Base-by-base conservation (phyloP, 2,329 filamentous ascomycete genomes). In the Claviceps humidiphila region DNA sequence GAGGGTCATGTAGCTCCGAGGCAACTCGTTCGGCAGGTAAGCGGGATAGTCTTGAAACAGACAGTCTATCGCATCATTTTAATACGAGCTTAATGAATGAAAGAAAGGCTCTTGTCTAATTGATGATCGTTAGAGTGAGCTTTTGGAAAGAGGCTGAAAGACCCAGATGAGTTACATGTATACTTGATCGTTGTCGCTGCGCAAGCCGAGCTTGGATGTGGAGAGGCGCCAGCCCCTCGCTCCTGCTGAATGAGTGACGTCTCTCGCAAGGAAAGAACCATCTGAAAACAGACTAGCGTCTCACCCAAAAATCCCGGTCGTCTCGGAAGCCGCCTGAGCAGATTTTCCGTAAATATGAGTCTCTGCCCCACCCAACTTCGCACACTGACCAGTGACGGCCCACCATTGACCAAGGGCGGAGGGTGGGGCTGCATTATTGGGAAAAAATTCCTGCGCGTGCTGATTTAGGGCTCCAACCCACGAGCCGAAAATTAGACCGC, bases 381-480 rank as follows among this genome's bases (percentile, higher is more conserved):
- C 39, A 43, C 52, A 51, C 49, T 39, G 5, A 22, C 9, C 17
- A 26, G 24, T 26, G 24, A 26, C 14, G 24, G 30, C 45, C 11
- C 45, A 51, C 43, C 22, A 7, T 7, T 30, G 22, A 30, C 22
- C 47, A 24, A 48, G 45, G 14, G 34, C 20, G 34, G 8, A 20
- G 7, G 1, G n/a, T 16, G 24, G 14, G 24, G 16, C 41, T 43
- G 42, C 24, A 11, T n/a, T 34, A 41, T 16, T 22, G 37, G 40
- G 30, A 43, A 45, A 52, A 48, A 51, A 47, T 47, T 47, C 20
- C 43, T 22, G 38, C 46, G 50, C 50, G 54, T 54, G 53, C 44
- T 50, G 45, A 51, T 51, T 63, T 63, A 63, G 61, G 61, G 61
- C 61, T 63, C 46, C 60, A 63, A 60, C 61, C 61, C 61, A 63